Conservation (phyloP, 2,329 filamentous ascomycete species). For the Ophidiomyces ophidiicola region DNA sequence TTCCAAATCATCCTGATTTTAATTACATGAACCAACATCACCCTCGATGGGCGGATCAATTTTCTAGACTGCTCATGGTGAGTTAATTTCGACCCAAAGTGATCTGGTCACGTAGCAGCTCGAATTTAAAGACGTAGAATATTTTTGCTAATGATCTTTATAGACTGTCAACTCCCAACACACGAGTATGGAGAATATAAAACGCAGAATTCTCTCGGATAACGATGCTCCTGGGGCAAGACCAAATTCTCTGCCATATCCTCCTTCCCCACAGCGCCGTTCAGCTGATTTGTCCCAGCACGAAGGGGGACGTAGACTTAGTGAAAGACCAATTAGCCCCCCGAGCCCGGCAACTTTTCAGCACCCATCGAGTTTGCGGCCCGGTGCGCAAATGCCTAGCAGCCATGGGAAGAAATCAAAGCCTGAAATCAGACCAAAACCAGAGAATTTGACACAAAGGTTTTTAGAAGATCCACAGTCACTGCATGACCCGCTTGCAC, state of each 20-base stretch:
- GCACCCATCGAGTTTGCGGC: neutral
- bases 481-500: slow-evolving; percentile 28
- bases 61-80: slow-evolving; percentile 48
- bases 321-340: slow-evolving; percentile 20
- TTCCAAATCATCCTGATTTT: slow-evolving; percentile 67
- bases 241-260: neutral
- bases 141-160: slow-evolving; percentile 6
- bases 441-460: slow-evolving; percentile 19
- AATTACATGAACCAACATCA: slow-evolving; percentile 48
- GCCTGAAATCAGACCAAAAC: slow-evolving; percentile 17
- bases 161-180: slow-evolving; percentile 26
- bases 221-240: slow-evolving; percentile 24
- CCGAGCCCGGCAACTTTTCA: slow-evolving; percentile 32
- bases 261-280: neutral
- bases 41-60: slow-evolving; percentile 38
- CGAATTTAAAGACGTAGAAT: neutral
- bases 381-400: neutral
- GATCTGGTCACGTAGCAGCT: slow-evolving; percentile 8
- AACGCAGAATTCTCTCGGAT: slow-evolving; percentile 30
- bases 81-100: slow-evolving; percentile 35
- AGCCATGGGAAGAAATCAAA: slow-evolving; percentile 3
- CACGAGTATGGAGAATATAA: slow-evolving; percentile 32
- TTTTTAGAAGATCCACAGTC: slow-evolving; percentile 2
- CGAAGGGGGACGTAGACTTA: neutral
- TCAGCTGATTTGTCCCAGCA: neutral